Conservation (phyloP, 768 basidiomycete genomes). For the Peribolospora kevripleyi region DNA sequence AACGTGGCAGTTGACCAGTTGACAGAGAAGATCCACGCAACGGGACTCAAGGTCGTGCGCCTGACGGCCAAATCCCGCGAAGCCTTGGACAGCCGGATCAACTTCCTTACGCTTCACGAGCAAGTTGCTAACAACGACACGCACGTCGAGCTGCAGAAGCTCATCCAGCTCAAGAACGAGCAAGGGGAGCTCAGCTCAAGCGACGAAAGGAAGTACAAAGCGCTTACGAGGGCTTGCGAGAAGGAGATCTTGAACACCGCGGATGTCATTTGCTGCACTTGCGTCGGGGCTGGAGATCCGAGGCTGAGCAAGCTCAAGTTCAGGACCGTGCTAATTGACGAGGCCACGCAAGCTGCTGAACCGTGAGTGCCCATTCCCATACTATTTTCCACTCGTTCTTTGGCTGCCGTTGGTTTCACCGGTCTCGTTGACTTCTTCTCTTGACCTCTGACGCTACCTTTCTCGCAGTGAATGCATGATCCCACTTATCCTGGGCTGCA, state of each 20-base stretch:
- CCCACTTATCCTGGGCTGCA: constrained; percentile 87
- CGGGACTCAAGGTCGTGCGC: constrained; percentile 94
- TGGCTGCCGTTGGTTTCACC: constrained; percentile 9
- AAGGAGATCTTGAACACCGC: constrained; percentile 87
- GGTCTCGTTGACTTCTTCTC: neutral
- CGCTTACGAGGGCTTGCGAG: constrained; percentile 78
- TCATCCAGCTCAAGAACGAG: constrained; percentile 91
- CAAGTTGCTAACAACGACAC: constrained; percentile 93
- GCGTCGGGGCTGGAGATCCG: constrained; percentile 92
- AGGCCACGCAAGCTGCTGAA: constrained; percentile 93
- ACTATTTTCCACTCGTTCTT: neutral
- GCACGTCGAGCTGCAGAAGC: constrained; percentile 88
- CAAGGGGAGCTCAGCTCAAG: constrained; percentile 90
- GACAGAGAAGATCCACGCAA: constrained; percentile 95
- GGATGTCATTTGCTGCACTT: constrained; percentile 95
- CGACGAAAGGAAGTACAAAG: constrained; percentile 95
- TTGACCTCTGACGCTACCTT: neutral
- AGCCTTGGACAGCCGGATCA: constrained; percentile 83
- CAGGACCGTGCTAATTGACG: constrained; percentile 91
- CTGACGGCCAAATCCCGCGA: constrained; percentile 95
- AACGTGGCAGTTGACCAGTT: constrained; percentile 99
- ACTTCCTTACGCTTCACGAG: constrained; percentile 81
- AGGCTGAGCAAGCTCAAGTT: constrained; percentile 92
- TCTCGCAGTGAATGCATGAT: constrained; percentile 70
- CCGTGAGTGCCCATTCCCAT: constrained; percentile 31